These are phyloP conservation scores for Beauveria varroae DNA, from an alignment of 2,329 filamentous ascomycete species.

Conservation along the genomic window DNA sequence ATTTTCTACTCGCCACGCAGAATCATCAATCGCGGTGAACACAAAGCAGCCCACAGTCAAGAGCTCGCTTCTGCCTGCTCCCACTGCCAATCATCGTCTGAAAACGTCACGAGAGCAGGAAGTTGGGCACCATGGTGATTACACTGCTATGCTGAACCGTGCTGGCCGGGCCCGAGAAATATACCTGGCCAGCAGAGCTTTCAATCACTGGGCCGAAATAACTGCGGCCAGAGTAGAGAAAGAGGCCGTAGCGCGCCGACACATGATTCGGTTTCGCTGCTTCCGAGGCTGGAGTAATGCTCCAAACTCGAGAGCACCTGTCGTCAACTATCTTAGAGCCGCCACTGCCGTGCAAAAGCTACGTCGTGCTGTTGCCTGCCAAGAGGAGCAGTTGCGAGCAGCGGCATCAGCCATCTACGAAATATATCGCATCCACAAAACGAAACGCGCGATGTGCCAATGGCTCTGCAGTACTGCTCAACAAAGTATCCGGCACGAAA, in stretches of 20 bases:
- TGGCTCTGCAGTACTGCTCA: constrained; percentile 23
- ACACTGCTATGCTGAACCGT: constrained; percentile 30
- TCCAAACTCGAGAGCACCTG: constrained; percentile 23
- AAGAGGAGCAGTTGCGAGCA: constrained; percentile 21
- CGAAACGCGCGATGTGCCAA: constrained; percentile 17
- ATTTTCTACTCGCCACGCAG: not conserved
- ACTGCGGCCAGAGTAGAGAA: constrained; percentile 57
- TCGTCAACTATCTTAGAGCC: constrained; percentile 23
- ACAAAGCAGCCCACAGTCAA: not conserved
- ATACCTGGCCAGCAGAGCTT: constrained; percentile 41
- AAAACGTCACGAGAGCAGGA: not conserved
- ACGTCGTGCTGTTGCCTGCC: constrained; percentile 21
- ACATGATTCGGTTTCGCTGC: constrained; percentile 54
- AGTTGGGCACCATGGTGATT: constrained; percentile 1
- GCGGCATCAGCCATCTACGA: constrained; percentile 19
- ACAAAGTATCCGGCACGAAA: constrained; percentile 16
- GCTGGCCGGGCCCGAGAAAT: constrained; percentile 58
- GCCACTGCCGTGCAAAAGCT: constrained; percentile 26
- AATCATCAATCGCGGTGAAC: not conserved
- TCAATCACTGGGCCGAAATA: constrained; percentile 53
- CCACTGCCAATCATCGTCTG: not conserved
- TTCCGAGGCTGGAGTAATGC: constrained; percentile 29
- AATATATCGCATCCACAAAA: constrained; percentile 16
- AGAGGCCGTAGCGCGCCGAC: constrained; percentile 60
- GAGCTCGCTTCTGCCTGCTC: not conserved